Base-by-base conservation (phyloP, 2,329 filamentous ascomycete genomes). In the Westerdykella ornata region DNA sequence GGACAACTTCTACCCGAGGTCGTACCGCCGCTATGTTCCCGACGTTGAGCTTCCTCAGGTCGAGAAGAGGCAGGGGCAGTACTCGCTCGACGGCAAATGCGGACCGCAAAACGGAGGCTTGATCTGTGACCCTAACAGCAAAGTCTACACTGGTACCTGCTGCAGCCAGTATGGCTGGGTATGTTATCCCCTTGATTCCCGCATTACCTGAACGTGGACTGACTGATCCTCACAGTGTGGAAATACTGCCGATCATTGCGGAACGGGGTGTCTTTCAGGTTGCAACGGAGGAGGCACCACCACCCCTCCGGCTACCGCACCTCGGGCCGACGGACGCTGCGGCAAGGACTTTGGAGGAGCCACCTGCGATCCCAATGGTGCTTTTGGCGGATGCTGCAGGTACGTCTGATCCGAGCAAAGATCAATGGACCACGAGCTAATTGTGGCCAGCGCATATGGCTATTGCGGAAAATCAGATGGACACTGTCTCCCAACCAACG, bases 51-150 rank as follows among this genome's bases (percentile, higher is more conserved):
- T 26, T 26, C 22, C 22, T 11, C 22, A 26, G 22, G n/a, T 31
- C 13, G 46, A 46, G 38, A 61, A 66, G 47, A 57, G 56, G 32
- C 55, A 60, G 41, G 43, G 49, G 22, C 51, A 62, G 43, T 67
- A 64, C 50, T 68, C 67, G 16, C 49, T 54, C 1, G 66, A 68
- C 36, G 67, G 67, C 26, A 56, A 59, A 38, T 70, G 68, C 37
- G 68, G 68, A 14, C 59, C 66, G 18, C 53, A 56, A 14, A 60
- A 68, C 49, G 60, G 59, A 41, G 66, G 66, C 43, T 44, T 64
- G 7, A 55, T 70, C 32, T 70, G 67, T 48, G 62, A 72, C 47
- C 66, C 70, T 33, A 66, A 70, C 6, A 71, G 67, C 54, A 69
- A 56, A 4, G 60, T 56, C 11, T 73, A 74, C 56, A 63, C 51